A percentile compares a stretch with the other conserved stretches of the same genome.
Conservation (phyloP, 176 grass and related monocot species). For the Urochloa ruziziensis region DNA sequence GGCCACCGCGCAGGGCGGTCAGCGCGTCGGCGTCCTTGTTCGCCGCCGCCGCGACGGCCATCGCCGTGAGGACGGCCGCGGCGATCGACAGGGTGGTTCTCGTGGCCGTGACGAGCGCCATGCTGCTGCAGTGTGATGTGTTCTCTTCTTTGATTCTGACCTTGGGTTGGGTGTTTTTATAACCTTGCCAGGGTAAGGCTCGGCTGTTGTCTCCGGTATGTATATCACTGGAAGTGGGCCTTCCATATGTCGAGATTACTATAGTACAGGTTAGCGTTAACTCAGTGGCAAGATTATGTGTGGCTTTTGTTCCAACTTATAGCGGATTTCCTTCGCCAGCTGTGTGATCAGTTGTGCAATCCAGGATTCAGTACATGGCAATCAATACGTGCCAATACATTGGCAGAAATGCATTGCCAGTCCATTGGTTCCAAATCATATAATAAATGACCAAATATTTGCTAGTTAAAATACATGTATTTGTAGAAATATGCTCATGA, state of each 20-base stretch:
- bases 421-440: neutral
- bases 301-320: too few species aligned
- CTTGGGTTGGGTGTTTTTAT: neutral
- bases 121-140: neutral
- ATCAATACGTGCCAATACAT: neutral
- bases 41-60: neutral
- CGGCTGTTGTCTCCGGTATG: too few species aligned
- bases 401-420: neutral
- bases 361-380: neutral
- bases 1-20: slow-evolving; percentile 31
- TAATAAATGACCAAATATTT: neutral
- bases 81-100: neutral
- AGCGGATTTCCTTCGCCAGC: too few species aligned
- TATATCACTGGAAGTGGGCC: too few species aligned
- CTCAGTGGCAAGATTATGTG: too few species aligned
- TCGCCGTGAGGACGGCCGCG: neutral
- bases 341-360: too few species aligned
- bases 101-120: neutral
- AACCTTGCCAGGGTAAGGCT: neutral
- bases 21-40: slow-evolving; percentile 47
- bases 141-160: too few species aligned
- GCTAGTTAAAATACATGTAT: too few species aligned
- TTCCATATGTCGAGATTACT: too few species aligned
- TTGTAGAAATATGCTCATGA: neutral
- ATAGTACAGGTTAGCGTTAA: too few species aligned